phyloP scores from a whole-genome alignment of 2,329 filamentous ascomycete genomes.

The Aspergillus sp. region DNA sequence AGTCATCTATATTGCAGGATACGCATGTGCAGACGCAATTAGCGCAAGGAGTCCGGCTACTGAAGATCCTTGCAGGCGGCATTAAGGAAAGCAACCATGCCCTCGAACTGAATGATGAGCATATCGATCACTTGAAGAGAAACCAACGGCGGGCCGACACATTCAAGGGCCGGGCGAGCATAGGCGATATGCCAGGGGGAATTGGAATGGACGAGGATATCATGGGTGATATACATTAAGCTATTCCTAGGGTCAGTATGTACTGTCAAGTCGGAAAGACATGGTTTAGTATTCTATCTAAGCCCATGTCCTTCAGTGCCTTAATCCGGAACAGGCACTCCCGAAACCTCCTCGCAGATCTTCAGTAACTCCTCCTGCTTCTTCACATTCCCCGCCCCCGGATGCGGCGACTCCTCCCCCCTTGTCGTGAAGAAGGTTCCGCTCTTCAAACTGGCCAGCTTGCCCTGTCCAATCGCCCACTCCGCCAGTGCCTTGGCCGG shows the following conservation, averaged over 20 bases:
- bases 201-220: conserved; percentile 32
- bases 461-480: conserved; percentile 27
- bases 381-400: conserved; percentile 16
- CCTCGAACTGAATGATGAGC: conserved; percentile 50
- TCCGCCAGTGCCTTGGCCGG: conserved; percentile 42
- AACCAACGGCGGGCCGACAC: conserved; percentile 29
- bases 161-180: conserved; percentile 9
- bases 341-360: conserved; percentile 17
- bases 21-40: conserved; percentile 33
- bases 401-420: conserved; percentile 14
- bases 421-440: conserved; percentile 13
- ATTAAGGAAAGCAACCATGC: conserved; percentile 47
- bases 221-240: conserved; percentile 27
- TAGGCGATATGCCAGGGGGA: conserved; percentile 9
- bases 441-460: conserved; percentile 10
- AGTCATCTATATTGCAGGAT: conserved; percentile 29
- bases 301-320: too few species aligned
- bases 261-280: too few species aligned
- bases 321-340: conserved; percentile 8
- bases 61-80: conserved; percentile 42
- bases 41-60: conserved; percentile 40
- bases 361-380: conserved; percentile 21
- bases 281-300: too few species aligned
- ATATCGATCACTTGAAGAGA: conserved; percentile 45
- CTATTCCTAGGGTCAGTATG: too few species aligned